phyloP scores from a whole-genome alignment of 208 protist species.

The Endotrypanum monterogeii region DNA sequence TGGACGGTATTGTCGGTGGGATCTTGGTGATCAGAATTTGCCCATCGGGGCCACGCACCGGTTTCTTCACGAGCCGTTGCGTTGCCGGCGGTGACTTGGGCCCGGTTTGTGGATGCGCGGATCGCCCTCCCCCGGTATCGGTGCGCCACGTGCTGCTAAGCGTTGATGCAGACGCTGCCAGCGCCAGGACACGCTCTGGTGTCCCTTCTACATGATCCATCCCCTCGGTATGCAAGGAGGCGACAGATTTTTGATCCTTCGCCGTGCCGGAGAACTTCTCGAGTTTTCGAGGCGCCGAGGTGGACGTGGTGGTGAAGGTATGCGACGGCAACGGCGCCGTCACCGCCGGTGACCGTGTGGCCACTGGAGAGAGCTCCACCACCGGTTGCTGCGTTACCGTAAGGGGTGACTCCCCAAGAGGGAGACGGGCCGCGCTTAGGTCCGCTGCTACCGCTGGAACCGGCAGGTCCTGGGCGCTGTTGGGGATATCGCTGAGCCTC shows the following conservation, averaged over 20 bases:
- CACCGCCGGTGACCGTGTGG: too few species aligned
- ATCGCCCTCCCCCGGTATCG: slow-evolving; percentile 6
- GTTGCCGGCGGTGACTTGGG: background rate
- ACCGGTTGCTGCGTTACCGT: background rate
- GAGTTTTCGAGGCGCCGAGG: background rate
- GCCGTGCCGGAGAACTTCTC: background rate
- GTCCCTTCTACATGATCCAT: slow-evolving; percentile 4
- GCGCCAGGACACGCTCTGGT: slow-evolving; percentile 26
- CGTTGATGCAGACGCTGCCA: slow-evolving; percentile 18
- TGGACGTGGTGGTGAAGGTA: background rate
- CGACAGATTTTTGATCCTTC: background rate
- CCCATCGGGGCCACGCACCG: background rate
- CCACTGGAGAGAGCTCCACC: background rate
- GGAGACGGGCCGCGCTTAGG: background rate
- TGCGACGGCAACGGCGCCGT: background rate
- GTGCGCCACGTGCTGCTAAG: slow-evolving; percentile 12
- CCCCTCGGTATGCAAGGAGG: background rate
- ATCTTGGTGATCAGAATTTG: slow-evolving; percentile 1
- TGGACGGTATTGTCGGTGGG: slow-evolving; percentile 7
- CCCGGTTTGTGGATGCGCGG: background rate
- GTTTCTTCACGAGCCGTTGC: slow-evolving; percentile 9
- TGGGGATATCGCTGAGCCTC: background rate
- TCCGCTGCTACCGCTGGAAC: background rate
- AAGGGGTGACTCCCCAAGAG: background rate
- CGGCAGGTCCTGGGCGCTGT: background rate